Evolutionary conservation across 768 basidiomycete species (phyloP), one percentile per base, ranked within the genome.

Genomic region (Hygrocybe coccinea): DNA sequence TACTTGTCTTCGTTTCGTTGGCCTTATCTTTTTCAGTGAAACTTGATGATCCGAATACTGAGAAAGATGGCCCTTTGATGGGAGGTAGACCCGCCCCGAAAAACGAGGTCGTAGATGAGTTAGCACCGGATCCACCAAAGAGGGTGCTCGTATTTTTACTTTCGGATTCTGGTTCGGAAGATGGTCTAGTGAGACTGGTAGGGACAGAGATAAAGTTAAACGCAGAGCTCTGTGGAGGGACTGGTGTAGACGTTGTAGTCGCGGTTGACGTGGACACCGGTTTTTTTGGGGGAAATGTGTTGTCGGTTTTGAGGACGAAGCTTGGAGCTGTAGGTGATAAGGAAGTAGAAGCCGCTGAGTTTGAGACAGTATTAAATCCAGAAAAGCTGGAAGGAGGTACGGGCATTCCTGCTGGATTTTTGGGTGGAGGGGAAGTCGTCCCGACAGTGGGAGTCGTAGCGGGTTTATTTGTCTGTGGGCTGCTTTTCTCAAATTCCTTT

Each of bases 401-500:
- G 17, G 79, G 65, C 67, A 66, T 67, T n/a, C 58, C 49, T 14
- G 14, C 22, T 15, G 38, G 54, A 34, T 58, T 50, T 48, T 64
- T 64, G 21, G 61, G 41, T 34, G 59, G 10, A 9, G 59, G 45
- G 41, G 52, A 44, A 43, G 57, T 29, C n/a, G 56, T 44, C 21
- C 55, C 24, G 3, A 35, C 14, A 14, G n/a, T n/a, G 22, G 25
- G 17, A 5, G 11, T 36, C 21, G 5, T 7, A 17, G 52, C 34
- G 10, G 60, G 8, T 14, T 38, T 43, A 15, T 14, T 21, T 47
- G 3, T 46, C 29, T 34, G 53, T 37, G 55, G 14, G 50, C 65
- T 66, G 1, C 63, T 57, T 15, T 70, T 67, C 34, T 52, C 81
- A 58, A 76, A 83, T 21, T 84, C 80, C 47, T 77, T 76, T 65